Percentiles rank a stretch among this genome's conserved stretches.
phyloP scores from a whole-genome alignment of 768 basidiomycete species.

The Boletus eberwhitei region DNA sequence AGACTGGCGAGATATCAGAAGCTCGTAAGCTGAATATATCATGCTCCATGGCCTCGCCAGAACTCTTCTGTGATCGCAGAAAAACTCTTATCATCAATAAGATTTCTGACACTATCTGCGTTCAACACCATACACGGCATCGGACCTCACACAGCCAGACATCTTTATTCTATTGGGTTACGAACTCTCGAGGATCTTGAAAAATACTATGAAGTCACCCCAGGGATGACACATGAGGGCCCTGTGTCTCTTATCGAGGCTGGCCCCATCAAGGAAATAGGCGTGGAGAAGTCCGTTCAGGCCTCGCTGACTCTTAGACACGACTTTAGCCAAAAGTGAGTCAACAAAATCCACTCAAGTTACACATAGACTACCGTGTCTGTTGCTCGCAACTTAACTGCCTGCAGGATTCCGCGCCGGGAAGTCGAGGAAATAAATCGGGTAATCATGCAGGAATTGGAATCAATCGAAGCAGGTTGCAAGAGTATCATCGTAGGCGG shows the following conservation, averaged over 20 bases:
- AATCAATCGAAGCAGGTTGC: slow-evolving; percentile 61
- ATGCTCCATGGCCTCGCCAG: slow-evolving; percentile 7
- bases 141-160: slow-evolving; percentile 65
- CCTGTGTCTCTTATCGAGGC: slow-evolving; percentile 22
- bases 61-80: slow-evolving; percentile 34
- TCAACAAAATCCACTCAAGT: neutral
- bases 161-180: slow-evolving; percentile 61
- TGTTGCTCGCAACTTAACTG: neutral
- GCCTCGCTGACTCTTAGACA: slow-evolving; percentile 56
- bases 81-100: slow-evolving; percentile 43
- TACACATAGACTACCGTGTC: neutral
- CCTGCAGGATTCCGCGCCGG: slow-evolving; percentile 59
- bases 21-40: slow-evolving; percentile 35
- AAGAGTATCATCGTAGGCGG: slow-evolving; percentile 78
- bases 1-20: slow-evolving; percentile 55
- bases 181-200: slow-evolving; percentile 70
- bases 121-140: slow-evolving; percentile 72
- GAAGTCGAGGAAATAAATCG: slow-evolving; percentile 80
- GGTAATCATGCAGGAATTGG: slow-evolving; percentile 65
- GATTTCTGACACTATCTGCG: slow-evolving; percentile 52
- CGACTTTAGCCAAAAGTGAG: slow-evolving; percentile 52
- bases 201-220: slow-evolving; percentile 46
- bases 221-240: slow-evolving; percentile 36
- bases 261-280: slow-evolving; percentile 16
- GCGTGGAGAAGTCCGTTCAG: slow-evolving; percentile 44